Conservation (phyloP, 768 basidiomycete species). For the Clavaria fumosa region DNA sequence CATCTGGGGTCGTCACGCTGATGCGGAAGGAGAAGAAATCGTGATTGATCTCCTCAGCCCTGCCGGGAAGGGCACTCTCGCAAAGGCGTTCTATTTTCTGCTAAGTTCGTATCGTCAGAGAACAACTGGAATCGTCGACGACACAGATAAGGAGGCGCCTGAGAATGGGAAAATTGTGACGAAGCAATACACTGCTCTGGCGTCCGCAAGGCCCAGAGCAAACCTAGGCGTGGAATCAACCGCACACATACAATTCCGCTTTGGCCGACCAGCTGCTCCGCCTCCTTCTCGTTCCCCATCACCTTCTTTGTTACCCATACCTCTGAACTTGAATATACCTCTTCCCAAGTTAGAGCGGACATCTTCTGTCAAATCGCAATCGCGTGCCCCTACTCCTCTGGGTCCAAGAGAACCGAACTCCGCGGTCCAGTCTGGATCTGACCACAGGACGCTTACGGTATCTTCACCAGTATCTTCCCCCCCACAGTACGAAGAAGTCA, state of each 20-base stretch:
- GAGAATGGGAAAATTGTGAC: not conserved
- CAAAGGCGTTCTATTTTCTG: conserved; percentile 84
- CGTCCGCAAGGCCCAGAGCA: not conserved
- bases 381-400: conserved; percentile 2
- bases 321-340: not conserved
- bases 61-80: conserved; percentile 52
- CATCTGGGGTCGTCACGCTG: conserved; percentile 69
- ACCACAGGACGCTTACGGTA: too few relatives aligned
- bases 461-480: too few relatives aligned
- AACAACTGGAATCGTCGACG: conserved; percentile 15
- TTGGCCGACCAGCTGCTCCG: conserved; percentile 5
- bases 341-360: not conserved
- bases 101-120: conserved; percentile 60
- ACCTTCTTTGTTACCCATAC: conserved; percentile 9
- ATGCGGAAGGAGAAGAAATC: conserved; percentile 31
- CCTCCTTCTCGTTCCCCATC: conserved; percentile 10
- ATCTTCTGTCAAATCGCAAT: not conserved
- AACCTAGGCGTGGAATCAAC: not conserved
- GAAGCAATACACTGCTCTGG: conserved; percentile 4
- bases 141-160: not conserved
- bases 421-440: too few relatives aligned
- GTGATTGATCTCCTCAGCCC: conserved; percentile 54
- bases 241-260: not conserved
- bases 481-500: too few relatives aligned
- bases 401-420: too few relatives aligned